Evolutionary conservation across 441 rosid species (phyloP), one percentile per base, ranked within the genome.

Genomic region (Arabidopsis hybrid): DNA sequence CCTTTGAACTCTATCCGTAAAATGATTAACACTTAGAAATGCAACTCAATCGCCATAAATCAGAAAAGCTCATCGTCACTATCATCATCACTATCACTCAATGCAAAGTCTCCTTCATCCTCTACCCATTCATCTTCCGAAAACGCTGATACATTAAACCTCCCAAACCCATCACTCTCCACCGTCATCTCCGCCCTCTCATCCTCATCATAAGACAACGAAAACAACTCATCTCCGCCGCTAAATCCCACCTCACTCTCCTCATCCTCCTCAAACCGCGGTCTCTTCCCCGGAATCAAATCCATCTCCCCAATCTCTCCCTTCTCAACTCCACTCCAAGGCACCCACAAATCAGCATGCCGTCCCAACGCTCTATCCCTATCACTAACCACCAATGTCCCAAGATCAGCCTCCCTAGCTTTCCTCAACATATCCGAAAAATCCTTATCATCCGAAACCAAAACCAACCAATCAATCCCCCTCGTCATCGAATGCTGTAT

Each of bases 371-470:
- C 94, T 52, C 89, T 79, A 53, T 84, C 87, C 60, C 72, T 63
- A 71, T 92, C 99, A 26, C 97, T 92, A 6, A 95, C 88, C 69
- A 92, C 97, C 49, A 95, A 80, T 1, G 97, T 95, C 80, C 94
- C 89, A 74, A 95, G 83, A 78, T 86, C 82, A 4, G 88, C 87
- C 73, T 89, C 96, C 75, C 82, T 87, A 0, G 97, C 96, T 80
- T 83, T 92, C 86, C 88, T 84, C 81, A 90, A 72, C 89, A 88
- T 88, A 34, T 86, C 92, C 0, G 79, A 56, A 46, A 95, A 95
- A 71, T 92, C 97, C 17, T 86, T 88, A 79, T 95, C 97, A 77
- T 90, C 99, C 5, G 97, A 88, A 2, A 94, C 93, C 82, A 92
- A 67, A 42, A 94, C 74, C 82, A 94, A 69, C 97, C 97, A 90